phyloP scores from a whole-genome alignment of 1,284 basidiomycete genomes.

The Phellopilus nigrolimitatus region DNA sequence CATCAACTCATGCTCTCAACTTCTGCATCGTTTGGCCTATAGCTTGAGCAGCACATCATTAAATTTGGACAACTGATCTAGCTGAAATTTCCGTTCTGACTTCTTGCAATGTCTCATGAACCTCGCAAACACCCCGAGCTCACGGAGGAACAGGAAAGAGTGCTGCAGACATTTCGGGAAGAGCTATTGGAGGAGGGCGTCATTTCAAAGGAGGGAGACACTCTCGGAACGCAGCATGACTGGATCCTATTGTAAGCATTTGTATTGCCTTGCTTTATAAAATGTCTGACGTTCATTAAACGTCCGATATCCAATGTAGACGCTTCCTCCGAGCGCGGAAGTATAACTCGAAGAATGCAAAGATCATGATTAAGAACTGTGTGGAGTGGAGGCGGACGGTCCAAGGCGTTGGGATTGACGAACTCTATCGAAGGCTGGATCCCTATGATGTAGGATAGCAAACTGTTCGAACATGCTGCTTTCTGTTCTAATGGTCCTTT shows the following conservation, averaged over 20 bases:
- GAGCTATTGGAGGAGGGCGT: slow-evolving; percentile 17
- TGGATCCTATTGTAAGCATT: slow-evolving; percentile 16
- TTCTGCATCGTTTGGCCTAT: no score
- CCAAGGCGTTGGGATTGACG: slow-evolving; percentile 53
- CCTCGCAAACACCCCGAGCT: slow-evolving; percentile 8
- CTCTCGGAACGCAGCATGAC: slow-evolving; percentile 20
- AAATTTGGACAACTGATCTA: no score
- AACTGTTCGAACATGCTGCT: slow-evolving; percentile 14
- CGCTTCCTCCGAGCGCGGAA: slow-evolving; percentile 65
- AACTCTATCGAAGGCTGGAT: slow-evolving; percentile 49
- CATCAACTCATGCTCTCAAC: no score
- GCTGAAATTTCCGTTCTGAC: no score
- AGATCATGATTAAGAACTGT: slow-evolving; percentile 55
- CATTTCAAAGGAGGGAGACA: slow-evolving; percentile 18
- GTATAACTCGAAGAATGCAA: slow-evolving; percentile 49
- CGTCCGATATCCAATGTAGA: slow-evolving; percentile 30
- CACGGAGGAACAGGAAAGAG: slow-evolving; percentile 13
- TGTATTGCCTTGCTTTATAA: neutral
- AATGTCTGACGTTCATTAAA: neutral
- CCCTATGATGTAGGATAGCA: slow-evolving; percentile 51
- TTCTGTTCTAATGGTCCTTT: neutral
- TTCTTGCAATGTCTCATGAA: slow-evolving; percentile 7
- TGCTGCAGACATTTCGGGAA: slow-evolving; percentile 7
- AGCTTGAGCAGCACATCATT: no score
- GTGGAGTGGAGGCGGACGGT: slow-evolving; percentile 56